phyloP scores from a whole-genome alignment of 2,329 filamentous ascomycete species.

The Phyllosticta ampelicida region DNA sequence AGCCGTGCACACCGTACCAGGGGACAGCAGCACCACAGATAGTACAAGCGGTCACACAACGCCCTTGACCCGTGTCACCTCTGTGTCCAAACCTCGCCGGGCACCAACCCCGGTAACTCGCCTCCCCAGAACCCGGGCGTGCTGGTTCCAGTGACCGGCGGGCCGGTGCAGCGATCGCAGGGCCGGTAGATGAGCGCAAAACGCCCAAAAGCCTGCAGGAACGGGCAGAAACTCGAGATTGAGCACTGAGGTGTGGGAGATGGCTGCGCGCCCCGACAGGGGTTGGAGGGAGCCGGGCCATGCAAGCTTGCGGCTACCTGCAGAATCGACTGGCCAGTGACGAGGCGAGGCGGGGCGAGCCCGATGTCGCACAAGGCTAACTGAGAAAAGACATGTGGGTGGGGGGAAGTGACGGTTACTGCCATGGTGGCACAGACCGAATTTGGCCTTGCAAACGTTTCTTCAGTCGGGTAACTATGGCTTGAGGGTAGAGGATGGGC shows the following conservation, averaged over 20 bases:
- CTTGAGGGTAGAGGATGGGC: no score
- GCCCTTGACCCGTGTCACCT: no score
- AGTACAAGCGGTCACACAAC: no score
- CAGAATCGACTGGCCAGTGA: not conserved
- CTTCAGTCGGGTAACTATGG: no score
- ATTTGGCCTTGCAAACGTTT: no score
- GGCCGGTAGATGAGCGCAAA: not conserved
- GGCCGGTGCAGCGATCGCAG: not conserved
- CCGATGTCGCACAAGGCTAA: not conserved
- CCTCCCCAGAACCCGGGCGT: not conserved
- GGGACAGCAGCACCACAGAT: no score
- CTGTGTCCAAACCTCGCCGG: no score
- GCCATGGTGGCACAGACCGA: no score
- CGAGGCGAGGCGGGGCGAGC: not conserved
- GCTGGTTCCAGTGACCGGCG: not conserved
- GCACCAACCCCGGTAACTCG: no score
- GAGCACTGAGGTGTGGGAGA: not conserved
- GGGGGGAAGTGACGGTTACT: no score
- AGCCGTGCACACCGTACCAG: no score
- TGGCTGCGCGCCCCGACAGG: not conserved
- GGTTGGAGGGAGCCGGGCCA: not conserved
- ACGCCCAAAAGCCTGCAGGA: slow-evolving; percentile 6
- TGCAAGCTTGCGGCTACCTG: not conserved
- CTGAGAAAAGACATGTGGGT: not conserved
- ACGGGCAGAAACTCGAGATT: slow-evolving; percentile 1